phyloP scores from a whole-genome alignment of 2,329 filamentous ascomycete genomes.

The Arthroderma uncinatum region DNA sequence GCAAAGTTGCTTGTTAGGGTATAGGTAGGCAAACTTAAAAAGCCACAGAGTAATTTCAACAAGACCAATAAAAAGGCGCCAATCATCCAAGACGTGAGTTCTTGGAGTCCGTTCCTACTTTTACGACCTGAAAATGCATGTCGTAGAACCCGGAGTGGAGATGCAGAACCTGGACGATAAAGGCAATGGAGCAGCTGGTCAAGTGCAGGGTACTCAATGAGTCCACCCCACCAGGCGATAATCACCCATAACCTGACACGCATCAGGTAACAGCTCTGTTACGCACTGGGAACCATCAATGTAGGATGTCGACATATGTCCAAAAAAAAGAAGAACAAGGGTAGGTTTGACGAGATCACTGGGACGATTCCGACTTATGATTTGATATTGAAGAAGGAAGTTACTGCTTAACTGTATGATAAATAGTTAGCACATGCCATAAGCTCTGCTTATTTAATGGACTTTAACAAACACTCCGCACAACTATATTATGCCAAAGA shows the following conservation, averaged over 20 bases:
- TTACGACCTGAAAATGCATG: conserved; percentile 21
- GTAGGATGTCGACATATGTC: no score
- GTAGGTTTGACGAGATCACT: neutral
- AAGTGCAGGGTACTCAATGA: conserved; percentile 8
- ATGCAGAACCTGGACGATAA: conserved; percentile 8
- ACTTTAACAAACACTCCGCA: no score
- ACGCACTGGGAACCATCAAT: no score
- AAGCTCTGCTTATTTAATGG: no score
- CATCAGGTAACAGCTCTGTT: no score
- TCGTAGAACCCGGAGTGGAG: conserved; percentile 17
- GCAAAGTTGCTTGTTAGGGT: conserved; percentile 29
- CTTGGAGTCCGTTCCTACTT: conserved; percentile 32
- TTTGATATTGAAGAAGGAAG: conserved; percentile 12
- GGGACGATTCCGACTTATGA: conserved; percentile 7
- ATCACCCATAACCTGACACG: no score
- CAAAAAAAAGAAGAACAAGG: conserved; percentile 1
- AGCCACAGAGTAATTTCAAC: conserved; percentile 24
- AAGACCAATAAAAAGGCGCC: conserved; percentile 25
- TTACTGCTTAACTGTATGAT: no score
- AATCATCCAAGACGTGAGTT: conserved; percentile 19
- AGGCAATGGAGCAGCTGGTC: conserved; percentile 6
- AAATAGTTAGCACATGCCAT: no score
- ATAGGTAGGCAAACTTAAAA: conserved; percentile 31
- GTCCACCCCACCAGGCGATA: neutral
- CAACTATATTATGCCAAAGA: conserved; percentile 18